Base-by-base conservation (phyloP, 257 asterid species). In the Scutellaria galericulata region DNA sequence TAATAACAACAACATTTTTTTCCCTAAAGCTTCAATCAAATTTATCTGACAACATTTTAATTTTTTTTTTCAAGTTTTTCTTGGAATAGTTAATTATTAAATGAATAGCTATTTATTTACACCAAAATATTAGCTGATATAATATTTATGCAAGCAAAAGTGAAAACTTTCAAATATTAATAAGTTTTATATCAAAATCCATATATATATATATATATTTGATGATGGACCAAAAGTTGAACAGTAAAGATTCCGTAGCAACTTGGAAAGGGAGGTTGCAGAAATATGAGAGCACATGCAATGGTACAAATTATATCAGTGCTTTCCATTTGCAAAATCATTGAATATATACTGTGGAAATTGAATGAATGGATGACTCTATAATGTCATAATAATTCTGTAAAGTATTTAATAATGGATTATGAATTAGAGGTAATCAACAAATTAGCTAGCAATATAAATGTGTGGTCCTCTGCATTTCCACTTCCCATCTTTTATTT, bases 231-330 rank as follows among this genome's bases (percentile, higher is more conserved):
- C 53, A 42, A 61, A 61, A 61, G 72, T 61, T 5, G 40, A 62
- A 70, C 9, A 76, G 68, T 64, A 55, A 18, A 55, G 77, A 77
- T 71, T 77, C 77, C 71, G 44, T 6, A 46, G 59, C 81, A 64
- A 64, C 1, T 55, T 13, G 70, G 53, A 63, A 14, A 53, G 68
- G 71, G 72, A 58, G 46, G 66, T 31, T 31, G 37, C 76, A 63
- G 44, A 70, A 62, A 63, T n/a, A 46, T 3, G 68, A 69, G 54
- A 14, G 65, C 81, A 77, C 81, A 65, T 71, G 37, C 37, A 31
- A 31, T 2, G 4, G 37, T 31, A 24, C 27, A 31, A 31, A 31
- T 2, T 31, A 31, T 1, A 31, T 31, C 5, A 31, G 37, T 31
- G 81, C 39, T 35, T 37, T 50, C 52, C 37, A 67, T 44, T 66